These are phyloP conservation scores for Coemansia sp. DNA, from an alignment of 192 early-diverging fungal species.

Conservation along the genomic window DNA sequence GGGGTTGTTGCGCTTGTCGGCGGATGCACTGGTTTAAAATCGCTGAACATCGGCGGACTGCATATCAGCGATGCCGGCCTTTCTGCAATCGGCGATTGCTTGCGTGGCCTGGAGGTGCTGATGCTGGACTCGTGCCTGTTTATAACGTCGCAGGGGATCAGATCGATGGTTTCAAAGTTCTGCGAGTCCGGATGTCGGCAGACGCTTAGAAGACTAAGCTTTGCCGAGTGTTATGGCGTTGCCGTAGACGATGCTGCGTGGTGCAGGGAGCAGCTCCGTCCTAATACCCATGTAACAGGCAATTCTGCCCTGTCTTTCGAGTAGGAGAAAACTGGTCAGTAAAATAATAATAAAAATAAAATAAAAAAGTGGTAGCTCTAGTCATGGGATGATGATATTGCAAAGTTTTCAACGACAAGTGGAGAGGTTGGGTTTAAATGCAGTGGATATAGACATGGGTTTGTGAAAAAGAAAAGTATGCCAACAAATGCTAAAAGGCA, in stretches of 20 bases:
- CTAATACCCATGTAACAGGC: constrained; percentile 16
- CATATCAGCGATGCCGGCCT: constrained; percentile 24
- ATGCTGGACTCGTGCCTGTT: constrained; percentile 24
- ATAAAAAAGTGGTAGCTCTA: neutral
- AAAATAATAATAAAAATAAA: neutral
- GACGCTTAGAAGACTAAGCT: constrained; percentile 28
- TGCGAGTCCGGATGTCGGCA: constrained; percentile 35
- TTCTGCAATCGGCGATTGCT: constrained; percentile 22
- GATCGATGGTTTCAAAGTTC: constrained; percentile 15
- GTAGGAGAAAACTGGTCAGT: neutral
- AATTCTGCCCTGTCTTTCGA: neutral
- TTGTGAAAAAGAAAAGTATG: neutral
- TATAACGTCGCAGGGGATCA: constrained; percentile 34
- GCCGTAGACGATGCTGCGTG: constrained; percentile 17
- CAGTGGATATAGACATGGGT: neutral
- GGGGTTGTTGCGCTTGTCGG: constrained; percentile 30
- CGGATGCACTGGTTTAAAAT: constrained; percentile 14
- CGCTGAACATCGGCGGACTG: constrained; percentile 23
- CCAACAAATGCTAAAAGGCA: neutral
- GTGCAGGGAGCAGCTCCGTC: constrained; percentile 31
- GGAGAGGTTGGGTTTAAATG: too few species aligned
- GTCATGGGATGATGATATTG: too few species aligned
- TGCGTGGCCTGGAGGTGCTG: constrained; percentile 24
- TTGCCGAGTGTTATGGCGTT: constrained; percentile 14
- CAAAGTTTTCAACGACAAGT: too few species aligned